Base-by-base conservation (phyloP, 257 asterid species). In the Solanum sparsipilum region DNA sequence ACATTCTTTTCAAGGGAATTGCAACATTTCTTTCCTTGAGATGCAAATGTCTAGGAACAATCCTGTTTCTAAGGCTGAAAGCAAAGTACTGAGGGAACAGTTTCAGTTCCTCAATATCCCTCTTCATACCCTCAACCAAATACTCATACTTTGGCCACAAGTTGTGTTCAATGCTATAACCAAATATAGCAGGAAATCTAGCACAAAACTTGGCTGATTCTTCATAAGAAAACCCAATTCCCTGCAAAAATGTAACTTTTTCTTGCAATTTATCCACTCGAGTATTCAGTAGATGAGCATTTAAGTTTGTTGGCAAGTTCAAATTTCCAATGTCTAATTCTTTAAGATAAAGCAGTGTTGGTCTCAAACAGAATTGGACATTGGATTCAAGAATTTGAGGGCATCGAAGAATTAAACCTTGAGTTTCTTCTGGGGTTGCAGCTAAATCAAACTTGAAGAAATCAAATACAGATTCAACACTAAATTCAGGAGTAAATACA, bases 111-210 rank as follows among this genome's bases (percentile, higher is more conserved):
- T 86, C 82, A 48, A 85, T 6, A 86, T 86, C 84, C 87, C 88
- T 87, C 65, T 32, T 41, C 92, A 91, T 91, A 13, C 72, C 86
- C 46, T 39, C 46, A 39, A 86, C 90, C 83, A 91, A 86, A 78
- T 91, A 91, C 60, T 86, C 86, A 5, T 83, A 84, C 86, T 91
- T 91, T 0, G 93, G 93, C 90, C 31, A 6, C 86, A 91, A 82
- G 73, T 89, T 91, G 48, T 63, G 67, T 74, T 86, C 90, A 35
- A 86, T 87, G 52, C 91, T 88, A 36, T 89, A 89, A 29, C 92
- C 92, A 52, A 91, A 91, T 73, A 89, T 83, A 16, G 92, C 92
- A 32, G 92, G 92, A 39, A 89, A 83, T 73, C 92, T 89, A 12
- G 85, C 88, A 79, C 93, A 91, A 39, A 84, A 15, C 20, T 41